phyloP scores from a whole-genome alignment of 2,329 filamentous ascomycete species.

The Aspergillus texensis region DNA sequence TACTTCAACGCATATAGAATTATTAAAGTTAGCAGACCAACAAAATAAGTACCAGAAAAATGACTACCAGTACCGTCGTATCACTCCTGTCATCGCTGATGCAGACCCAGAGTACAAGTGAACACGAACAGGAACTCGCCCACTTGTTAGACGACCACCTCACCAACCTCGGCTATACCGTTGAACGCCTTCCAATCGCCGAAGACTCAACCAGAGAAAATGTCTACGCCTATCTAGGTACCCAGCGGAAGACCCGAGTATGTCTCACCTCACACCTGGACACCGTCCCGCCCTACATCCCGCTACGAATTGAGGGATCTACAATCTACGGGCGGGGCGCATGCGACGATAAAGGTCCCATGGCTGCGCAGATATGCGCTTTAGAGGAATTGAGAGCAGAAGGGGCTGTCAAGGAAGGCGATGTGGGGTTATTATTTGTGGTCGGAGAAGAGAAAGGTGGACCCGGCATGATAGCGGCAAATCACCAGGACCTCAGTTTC shows the following conservation, averaged over 20 bases:
- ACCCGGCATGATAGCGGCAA: conserved; percentile 58
- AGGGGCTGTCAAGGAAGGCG: conserved; percentile 46
- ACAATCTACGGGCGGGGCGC: conserved; percentile 68
- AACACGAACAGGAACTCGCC: conserved; percentile 41
- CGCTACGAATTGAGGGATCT: conserved; percentile 55
- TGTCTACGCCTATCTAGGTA: conserved; percentile 44
- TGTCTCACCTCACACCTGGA: conserved; percentile 42
- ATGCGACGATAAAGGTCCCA: conserved; percentile 63
- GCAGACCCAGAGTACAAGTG: conserved; percentile 41
- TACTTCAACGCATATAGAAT: background rate
- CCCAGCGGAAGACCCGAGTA: conserved; percentile 29
- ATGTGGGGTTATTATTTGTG: conserved; percentile 66
- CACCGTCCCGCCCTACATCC: conserved; percentile 71
- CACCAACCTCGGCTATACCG: conserved; percentile 36
- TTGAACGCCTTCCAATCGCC: conserved; percentile 40
- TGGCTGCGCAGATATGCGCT: conserved; percentile 75
- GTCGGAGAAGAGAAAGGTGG: conserved; percentile 59
- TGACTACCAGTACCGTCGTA: conserved; percentile 17
- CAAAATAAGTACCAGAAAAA: background rate
- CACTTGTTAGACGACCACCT: conserved; percentile 38
- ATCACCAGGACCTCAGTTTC: conserved; percentile 45
- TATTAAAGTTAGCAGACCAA: background rate
- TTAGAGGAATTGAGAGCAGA: conserved; percentile 57
- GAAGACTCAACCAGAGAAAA: conserved; percentile 38
- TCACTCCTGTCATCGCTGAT: conserved; percentile 38